These are phyloP conservation scores for Haplosporangium gracile DNA, from an alignment of 192 early-diverging fungal species.

Conservation along the genomic window DNA sequence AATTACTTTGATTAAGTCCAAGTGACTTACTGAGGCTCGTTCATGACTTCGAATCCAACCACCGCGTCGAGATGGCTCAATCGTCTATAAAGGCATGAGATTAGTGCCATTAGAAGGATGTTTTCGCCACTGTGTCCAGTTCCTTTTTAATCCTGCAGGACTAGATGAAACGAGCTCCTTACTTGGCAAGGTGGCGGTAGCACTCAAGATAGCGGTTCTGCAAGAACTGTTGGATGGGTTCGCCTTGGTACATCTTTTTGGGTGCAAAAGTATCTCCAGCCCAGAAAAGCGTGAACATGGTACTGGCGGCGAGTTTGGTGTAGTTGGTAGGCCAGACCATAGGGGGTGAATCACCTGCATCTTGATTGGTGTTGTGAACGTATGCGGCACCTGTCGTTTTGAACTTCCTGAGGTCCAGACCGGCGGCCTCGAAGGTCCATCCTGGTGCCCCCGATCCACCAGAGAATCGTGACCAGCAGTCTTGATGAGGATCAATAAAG, in stretches of 20 bases:
- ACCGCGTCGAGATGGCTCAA: constrained; percentile 73
- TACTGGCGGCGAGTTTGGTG: constrained; percentile 82
- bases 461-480: constrained; percentile 82
- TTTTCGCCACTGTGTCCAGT: not conserved
- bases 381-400: constrained; percentile 84
- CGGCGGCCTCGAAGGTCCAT: constrained; percentile 89
- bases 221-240: constrained; percentile 74
- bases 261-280: constrained; percentile 84
- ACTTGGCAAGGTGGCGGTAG: constrained; percentile 78
- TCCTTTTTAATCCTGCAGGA: not conserved
- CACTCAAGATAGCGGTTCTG: constrained; percentile 74
- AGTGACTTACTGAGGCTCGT: constrained; percentile 71
- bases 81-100: constrained; percentile 56
- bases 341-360: constrained; percentile 61
- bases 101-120: not conserved
- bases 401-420: constrained; percentile 79
- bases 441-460: constrained; percentile 88
- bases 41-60: constrained; percentile 86
- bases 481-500: constrained; percentile 93
- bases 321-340: constrained; percentile 93
- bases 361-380: constrained; percentile 74
- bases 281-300: constrained; percentile 90
- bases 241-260: constrained; percentile 68
- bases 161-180: not conserved
- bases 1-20: not conserved